Conservation (phyloP, 257 asterid genomes). For the Solanum paucissectum region DNA sequence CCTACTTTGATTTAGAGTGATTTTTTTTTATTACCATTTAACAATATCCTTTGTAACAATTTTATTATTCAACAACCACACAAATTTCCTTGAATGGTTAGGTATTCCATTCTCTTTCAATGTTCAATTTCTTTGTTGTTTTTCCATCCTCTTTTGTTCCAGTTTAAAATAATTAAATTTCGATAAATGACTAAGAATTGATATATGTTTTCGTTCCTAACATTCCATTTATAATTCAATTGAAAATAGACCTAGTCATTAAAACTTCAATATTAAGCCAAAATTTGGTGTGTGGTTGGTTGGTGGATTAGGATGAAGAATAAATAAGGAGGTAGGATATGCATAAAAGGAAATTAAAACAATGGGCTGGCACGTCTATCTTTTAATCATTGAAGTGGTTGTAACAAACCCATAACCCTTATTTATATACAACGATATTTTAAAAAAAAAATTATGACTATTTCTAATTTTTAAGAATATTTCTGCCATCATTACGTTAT, state of each 20-base stretch:
- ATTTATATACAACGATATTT: background rate
- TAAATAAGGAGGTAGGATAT: background rate
- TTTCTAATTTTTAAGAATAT: background rate
- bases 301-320: background rate
- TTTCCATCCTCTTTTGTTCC: background rate
- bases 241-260: background rate
- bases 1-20: background rate
- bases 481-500: background rate
- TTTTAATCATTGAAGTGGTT: conserved; percentile 10
- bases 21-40: background rate
- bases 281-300: background rate
- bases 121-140: background rate
- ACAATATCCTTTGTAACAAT: background rate
- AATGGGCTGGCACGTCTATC: background rate
- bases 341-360: background rate
- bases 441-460: background rate
- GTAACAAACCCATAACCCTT: background rate
- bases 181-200: background rate
- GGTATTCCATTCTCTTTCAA: background rate
- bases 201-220: background rate
- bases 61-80: background rate
- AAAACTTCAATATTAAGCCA: background rate
- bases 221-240: background rate
- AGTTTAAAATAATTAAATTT: background rate
- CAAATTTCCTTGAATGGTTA: background rate